phyloP scores from a whole-genome alignment of 1,284 basidiomycete species.

The Vanrija sp. region DNA sequence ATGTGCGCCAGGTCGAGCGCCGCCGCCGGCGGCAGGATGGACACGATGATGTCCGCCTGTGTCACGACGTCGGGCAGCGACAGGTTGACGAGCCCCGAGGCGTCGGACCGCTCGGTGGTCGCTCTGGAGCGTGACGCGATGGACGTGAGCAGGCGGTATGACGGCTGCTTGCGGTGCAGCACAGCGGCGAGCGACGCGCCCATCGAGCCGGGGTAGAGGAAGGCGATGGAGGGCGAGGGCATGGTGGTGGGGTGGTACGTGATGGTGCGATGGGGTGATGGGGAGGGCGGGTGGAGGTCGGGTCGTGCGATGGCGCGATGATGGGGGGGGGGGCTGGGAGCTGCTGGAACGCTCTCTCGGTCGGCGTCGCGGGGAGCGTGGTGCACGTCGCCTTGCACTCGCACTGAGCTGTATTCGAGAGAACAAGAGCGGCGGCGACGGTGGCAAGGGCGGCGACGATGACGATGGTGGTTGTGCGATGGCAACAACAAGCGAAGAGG shows the following conservation, averaged over 20 bases:
- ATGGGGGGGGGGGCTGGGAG: too few species aligned
- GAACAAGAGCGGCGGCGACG: too few species aligned
- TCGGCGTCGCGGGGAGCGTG: too few species aligned
- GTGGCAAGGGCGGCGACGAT: too few species aligned
- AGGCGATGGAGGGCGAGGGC: constrained; percentile 11
- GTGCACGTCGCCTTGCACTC: too few species aligned
- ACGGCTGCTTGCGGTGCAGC: constrained; percentile 14
- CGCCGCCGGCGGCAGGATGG: constrained; percentile 20
- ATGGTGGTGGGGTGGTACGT: neutral
- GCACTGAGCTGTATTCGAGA: too few species aligned
- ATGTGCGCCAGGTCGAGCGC: constrained; percentile 12
- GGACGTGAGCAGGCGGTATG: constrained; percentile 13
- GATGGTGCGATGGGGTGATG: too few species aligned
- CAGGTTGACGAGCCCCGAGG: constrained; percentile 8
- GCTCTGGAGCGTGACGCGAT: constrained; percentile 6
- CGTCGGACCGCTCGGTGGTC: constrained; percentile 3
- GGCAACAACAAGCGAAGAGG: too few species aligned
- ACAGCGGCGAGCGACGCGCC: constrained; percentile 17
- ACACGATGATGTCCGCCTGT: constrained; percentile 16
- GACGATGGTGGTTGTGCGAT: too few species aligned
- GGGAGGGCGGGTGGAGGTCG: neutral
- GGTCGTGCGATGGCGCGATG: too few species aligned
- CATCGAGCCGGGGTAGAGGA: constrained; percentile 26
- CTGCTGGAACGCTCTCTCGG: too few species aligned
- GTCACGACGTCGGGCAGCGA: constrained; percentile 6